phyloP scores from a whole-genome alignment of 352 stramenopile species.

The Pythium utonaiense region DNA sequence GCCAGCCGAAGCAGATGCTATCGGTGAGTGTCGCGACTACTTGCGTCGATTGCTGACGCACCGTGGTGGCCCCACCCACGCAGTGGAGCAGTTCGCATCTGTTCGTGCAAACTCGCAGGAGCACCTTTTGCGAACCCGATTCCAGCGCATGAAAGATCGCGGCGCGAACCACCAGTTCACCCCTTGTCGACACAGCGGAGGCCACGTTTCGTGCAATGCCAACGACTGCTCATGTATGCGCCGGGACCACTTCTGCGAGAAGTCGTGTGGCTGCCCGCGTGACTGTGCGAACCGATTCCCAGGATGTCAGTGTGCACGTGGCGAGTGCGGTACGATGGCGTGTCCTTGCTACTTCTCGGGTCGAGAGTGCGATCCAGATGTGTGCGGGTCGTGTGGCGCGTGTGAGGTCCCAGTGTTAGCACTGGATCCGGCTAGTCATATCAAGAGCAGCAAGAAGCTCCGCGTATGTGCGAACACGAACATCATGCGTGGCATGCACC shows the following conservation, averaged over 20 bases:
- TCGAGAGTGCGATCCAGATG: constrained; percentile 70
- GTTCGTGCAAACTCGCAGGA: constrained; percentile 61
- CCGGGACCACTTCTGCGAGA: constrained; percentile 80
- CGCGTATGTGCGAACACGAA: constrained; percentile 73
- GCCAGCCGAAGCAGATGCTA: background rate
- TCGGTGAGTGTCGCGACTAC: constrained; percentile 2
- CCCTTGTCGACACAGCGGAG: constrained; percentile 55
- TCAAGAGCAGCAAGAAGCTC: constrained; percentile 27
- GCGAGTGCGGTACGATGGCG: constrained; percentile 47
- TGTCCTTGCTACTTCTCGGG: constrained; percentile 72
- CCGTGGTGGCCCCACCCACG: constrained; percentile 4
- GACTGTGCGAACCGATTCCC: constrained; percentile 80
- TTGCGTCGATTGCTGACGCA: constrained; percentile 7
- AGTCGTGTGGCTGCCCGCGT: constrained; percentile 49
- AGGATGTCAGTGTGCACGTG: constrained; percentile 56
- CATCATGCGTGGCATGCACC: constrained; percentile 53
- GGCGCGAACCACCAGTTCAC: constrained; percentile 72
- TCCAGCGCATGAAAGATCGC: constrained; percentile 79
- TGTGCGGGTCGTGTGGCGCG: constrained; percentile 62
- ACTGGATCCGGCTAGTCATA: constrained; percentile 27
- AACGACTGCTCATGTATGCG: constrained; percentile 74
- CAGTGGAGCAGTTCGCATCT: constrained; percentile 21
- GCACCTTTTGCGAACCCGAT: constrained; percentile 61
- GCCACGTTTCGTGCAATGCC: constrained; percentile 43
- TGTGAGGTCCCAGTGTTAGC: constrained; percentile 56